Conservation (phyloP, 1,284 basidiomycete genomes). For the Marasmius tenuissimus region DNA sequence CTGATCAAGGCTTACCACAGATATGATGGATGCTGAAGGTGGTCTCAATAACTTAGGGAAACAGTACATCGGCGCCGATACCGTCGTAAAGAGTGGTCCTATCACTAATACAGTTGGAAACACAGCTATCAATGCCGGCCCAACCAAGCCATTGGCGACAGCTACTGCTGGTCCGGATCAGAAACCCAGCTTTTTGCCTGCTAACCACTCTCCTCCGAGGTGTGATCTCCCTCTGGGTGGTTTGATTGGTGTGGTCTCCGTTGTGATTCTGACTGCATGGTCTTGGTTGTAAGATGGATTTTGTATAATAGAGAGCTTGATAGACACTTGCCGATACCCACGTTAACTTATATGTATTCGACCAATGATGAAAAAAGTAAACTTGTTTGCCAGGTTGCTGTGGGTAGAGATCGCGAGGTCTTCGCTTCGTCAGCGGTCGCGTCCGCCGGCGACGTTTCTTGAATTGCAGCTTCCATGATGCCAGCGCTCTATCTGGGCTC, state of each 20-base stretch:
- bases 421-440: too few relatives aligned
- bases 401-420: background rate
- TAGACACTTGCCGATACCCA: background rate
- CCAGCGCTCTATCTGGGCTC: constrained; percentile 44
- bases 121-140: constrained; percentile 8
- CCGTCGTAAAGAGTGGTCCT: constrained; percentile 22
- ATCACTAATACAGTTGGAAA: constrained; percentile 9
- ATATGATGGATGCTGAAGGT: constrained; percentile 40
- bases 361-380: background rate
- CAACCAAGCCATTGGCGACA: constrained; percentile 11
- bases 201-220: background rate
- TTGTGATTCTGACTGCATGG: background rate
- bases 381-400: background rate
- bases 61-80: constrained; percentile 40
- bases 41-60: constrained; percentile 41
- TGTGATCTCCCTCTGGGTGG: background rate
- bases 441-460: too few relatives aligned
- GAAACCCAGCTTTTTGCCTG: constrained; percentile 12
- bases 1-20: constrained; percentile 20
- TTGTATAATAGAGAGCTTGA: background rate
- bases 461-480: background rate
- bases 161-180: constrained; percentile 10
- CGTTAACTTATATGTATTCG: too few relatives aligned
- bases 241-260: background rate
- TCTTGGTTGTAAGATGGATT: background rate